These are phyloP conservation scores for Holtermanniella nyarrowii DNA, from an alignment of 768 basidiomycete genomes.

Conservation along the genomic window DNA sequence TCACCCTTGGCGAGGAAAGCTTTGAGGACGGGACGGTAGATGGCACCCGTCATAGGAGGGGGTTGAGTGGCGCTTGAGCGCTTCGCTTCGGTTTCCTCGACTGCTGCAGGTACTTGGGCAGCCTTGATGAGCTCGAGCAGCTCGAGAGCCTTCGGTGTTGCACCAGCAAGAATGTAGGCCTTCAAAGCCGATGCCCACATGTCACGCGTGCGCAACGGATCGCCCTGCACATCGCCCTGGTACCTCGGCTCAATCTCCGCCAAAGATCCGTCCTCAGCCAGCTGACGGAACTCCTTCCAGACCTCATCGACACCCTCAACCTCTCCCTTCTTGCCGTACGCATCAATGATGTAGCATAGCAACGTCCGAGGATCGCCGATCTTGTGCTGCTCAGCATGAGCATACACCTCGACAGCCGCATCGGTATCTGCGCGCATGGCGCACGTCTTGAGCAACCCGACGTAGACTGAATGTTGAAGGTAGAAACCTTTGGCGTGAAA, in stretches of 20 bases:
- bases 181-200: background rate
- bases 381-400: slow-evolving; percentile 45
- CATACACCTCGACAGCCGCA: slow-evolving; percentile 57
- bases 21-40: slow-evolving; percentile 69
- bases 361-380: slow-evolving; percentile 7
- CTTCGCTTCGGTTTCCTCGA: background rate
- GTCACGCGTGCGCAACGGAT: background rate
- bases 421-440: slow-evolving; percentile 52
- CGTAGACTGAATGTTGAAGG: slow-evolving; percentile 44
- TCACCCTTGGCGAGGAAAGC: slow-evolving; percentile 68
- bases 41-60: slow-evolving; percentile 3
- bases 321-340: slow-evolving; percentile 5
- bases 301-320: slow-evolving; percentile 3
- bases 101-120: slow-evolving; percentile 28
- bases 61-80: background rate
- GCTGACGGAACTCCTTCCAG: slow-evolving; percentile 7
- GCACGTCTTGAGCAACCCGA: slow-evolving; percentile 54
- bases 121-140: background rate
- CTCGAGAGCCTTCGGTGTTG: background rate
- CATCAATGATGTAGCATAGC: slow-evolving; percentile 9
- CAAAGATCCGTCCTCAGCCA: slow-evolving; percentile 2
- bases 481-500: slow-evolving; percentile 20
- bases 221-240: background rate
- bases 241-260: background rate
- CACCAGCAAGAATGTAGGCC: slow-evolving; percentile 6